phyloP scores from a whole-genome alignment of 192 early-diverging fungal genomes.

The Chytriomyces confervae region DNA sequence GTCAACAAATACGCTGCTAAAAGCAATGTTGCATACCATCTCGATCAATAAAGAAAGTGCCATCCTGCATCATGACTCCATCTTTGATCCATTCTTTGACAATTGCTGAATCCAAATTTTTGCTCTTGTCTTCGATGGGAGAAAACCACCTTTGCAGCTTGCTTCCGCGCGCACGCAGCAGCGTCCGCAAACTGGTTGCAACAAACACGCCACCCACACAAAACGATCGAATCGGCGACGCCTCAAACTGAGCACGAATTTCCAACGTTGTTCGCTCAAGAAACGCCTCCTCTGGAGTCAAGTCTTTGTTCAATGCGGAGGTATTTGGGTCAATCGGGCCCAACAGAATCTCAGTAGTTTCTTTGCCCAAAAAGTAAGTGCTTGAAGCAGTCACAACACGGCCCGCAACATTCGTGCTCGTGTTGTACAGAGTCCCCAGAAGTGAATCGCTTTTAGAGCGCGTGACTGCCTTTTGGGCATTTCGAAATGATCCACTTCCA shows the following conservation, averaged over 20 bases:
- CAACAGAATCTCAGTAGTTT: conserved; percentile 39
- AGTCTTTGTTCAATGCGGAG: background rate
- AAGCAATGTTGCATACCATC: conserved; percentile 40
- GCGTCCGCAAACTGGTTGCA: conserved; percentile 46
- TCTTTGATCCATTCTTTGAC: conserved; percentile 31
- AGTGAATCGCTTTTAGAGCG: background rate
- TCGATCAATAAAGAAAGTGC: conserved; percentile 49
- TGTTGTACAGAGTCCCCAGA: conserved; percentile 14
- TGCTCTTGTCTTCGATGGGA: conserved; percentile 16
- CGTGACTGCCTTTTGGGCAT: background rate
- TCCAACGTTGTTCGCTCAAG: conserved; percentile 19
- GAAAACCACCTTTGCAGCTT: conserved; percentile 35
- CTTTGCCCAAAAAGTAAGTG: conserved; percentile 41
- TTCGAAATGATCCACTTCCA: background rate
- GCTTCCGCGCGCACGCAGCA: conserved; percentile 33
- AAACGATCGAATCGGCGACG: conserved; percentile 31
- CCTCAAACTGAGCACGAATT: background rate
- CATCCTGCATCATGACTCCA: conserved; percentile 40
- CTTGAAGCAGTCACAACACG: conserved; percentile 31
- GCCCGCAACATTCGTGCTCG: conserved; percentile 30
- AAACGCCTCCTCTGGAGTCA: conserved; percentile 31
- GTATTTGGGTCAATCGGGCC: conserved; percentile 9
- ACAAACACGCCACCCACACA: conserved; percentile 44
- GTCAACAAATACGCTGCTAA: background rate
- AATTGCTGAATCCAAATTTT: conserved; percentile 28